Evolutionary conservation across 306 rosid species (phyloP), one percentile per base, ranked within the genome.

Genomic region (Citrullus mucosospermus): DNA sequence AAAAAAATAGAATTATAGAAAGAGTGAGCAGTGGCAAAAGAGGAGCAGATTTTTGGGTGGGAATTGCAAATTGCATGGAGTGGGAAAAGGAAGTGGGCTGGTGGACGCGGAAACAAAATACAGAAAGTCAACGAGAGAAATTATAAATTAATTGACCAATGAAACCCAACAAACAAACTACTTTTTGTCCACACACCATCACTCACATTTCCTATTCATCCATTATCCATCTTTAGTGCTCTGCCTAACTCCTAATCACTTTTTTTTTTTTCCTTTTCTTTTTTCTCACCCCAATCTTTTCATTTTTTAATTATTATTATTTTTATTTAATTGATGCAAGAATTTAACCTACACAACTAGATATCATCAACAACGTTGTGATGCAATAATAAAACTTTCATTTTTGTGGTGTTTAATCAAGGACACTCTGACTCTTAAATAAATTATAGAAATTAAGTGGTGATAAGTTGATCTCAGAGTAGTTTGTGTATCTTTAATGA

Each of bases 151-250:
- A 55, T 41, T 77, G 80, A 77, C 70, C 41, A 38, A 55, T 18
- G 53, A 50, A 12, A 14, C 20, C 53, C 53, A 48, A 48, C 53
- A 48, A 48, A 8, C 34, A 25, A 6, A 3, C 4, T 54, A 16
- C 41, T 55, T 56, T 28, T 54, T 22, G 79, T 75, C 66, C 53
- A 75, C 66, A 51, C 78, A 75, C 56, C 65, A 36, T 56, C 48
- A 22, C 60, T 34, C 77, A 73, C 44, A 61, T 15, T 72, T 71
- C 5, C 2, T 25, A 70, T 70, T 20, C 30, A 9, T 43, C 76
- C 76, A 68, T 41, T 3, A 58, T 58, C 14, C 53, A 39, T 41
- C 25, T 68, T 68, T 68, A 32, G 25, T 34, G 69, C 39, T 7
- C 22, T 22, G 22, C 22, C 22, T 22, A 3, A 3, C 8, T 48